Conservation (phyloP, 164 flowering plant genomes). For the Buxus sempervirens region DNA sequence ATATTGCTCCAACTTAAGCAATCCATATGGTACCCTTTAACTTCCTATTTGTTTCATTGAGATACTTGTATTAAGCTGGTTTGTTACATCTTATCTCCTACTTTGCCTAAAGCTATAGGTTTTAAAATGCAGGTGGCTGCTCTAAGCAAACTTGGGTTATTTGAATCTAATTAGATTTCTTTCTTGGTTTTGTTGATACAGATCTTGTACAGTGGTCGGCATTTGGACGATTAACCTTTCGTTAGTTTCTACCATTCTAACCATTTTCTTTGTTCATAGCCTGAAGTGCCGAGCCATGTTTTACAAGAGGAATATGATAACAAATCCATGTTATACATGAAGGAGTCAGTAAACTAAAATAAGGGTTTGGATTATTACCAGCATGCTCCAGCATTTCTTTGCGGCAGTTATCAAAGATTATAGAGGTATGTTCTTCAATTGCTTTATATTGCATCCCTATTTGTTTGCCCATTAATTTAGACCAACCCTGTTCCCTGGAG, state of each 20-base stretch:
- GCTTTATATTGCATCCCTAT: neutral
- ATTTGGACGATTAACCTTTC: conserved; percentile 20
- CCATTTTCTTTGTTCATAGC: conserved; percentile 24
- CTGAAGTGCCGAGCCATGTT: conserved; percentile 36
- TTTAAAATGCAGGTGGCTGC: conserved; percentile 8
- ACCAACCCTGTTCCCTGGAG: no score
- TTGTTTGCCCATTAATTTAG: no score
- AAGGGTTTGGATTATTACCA: conserved; percentile 24
- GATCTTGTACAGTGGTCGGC: conserved; percentile 36
- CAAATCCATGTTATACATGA: conserved; percentile 28
- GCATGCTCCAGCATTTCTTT: conserved; percentile 16
- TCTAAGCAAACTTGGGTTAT: conserved; percentile 14
- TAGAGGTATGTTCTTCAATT: conserved; percentile 39
- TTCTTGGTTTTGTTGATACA: conserved; percentile 50
- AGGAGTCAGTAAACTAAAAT: conserved; percentile 18
- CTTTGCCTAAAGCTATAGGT: conserved; percentile 9
- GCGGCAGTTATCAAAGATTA: conserved; percentile 25
- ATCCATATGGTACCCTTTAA: conserved; percentile 21
- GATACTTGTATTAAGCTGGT: conserved; percentile 28
- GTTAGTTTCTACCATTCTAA: conserved; percentile 23
- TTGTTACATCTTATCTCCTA: conserved; percentile 14
- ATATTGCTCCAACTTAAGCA: conserved; percentile 16
- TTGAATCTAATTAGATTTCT: conserved; percentile 30
- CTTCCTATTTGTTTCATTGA: conserved; percentile 14
- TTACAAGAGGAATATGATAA: conserved; percentile 29